Percentiles rank a stretch among this genome's conserved stretches.
Conservation (phyloP, 2,329 filamentous ascomycete genomes). For the Colletotrichum shisoi region DNA sequence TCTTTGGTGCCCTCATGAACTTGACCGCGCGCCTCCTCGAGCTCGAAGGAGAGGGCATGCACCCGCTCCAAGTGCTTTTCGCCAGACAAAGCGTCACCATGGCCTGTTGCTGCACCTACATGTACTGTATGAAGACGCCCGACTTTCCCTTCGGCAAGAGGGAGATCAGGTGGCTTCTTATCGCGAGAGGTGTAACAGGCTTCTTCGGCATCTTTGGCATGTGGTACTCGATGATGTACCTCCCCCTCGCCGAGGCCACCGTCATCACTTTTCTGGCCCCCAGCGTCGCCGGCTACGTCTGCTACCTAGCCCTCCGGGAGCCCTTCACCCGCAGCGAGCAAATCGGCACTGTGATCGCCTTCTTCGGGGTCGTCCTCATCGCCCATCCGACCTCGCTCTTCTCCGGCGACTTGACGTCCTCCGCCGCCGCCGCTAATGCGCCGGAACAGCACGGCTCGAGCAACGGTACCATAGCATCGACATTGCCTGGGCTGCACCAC, state of each 20-base stretch:
- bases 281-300: constrained; percentile 79
- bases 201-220: constrained; percentile 81
- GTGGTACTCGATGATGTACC: constrained; percentile 73
- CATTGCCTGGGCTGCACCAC: constrained; percentile 47
- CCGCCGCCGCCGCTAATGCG: constrained; percentile 19
- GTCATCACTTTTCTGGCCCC: constrained; percentile 89
- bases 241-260: constrained; percentile 85
- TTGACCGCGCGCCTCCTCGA: constrained; percentile 80
- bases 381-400: constrained; percentile 73
- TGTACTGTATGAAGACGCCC: constrained; percentile 73
- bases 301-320: constrained; percentile 76
- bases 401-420: constrained; percentile 41
- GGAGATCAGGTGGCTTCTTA: constrained; percentile 72
- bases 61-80: constrained; percentile 86
- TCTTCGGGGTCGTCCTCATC: constrained; percentile 83
- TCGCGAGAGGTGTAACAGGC: constrained; percentile 74
- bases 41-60: constrained; percentile 73
- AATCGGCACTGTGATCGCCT: constrained; percentile 75
- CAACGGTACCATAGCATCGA: constrained; percentile 35
- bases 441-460: constrained; percentile 35
- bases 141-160: constrained; percentile 74
- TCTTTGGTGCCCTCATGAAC: constrained; percentile 88
- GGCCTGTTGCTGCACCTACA: constrained; percentile 72
- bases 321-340: constrained; percentile 81
- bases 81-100: constrained; percentile 79